Percentiles rank a stretch among this genome's conserved stretches.
These are phyloP conservation scores for Hypomontagnella monticulosa DNA, from an alignment of 495 filamentous ascomycete genomes.

Conservation along the genomic window DNA sequence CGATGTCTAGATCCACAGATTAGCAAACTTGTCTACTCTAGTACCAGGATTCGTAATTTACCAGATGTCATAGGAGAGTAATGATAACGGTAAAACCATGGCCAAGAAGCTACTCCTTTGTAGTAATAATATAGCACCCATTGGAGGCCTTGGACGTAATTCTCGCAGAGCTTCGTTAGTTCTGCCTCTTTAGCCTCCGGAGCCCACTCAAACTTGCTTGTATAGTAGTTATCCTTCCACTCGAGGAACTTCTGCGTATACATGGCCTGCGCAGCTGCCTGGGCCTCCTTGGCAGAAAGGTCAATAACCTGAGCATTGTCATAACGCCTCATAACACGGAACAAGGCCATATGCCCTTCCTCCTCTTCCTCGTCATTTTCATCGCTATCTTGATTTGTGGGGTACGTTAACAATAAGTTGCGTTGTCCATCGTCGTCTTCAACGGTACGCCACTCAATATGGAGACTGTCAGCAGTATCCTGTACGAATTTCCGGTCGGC, in stretches of 20 bases:
- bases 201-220: slow-evolving; percentile 89
- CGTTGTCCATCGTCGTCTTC: slow-evolving; percentile 81
- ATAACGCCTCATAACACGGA: slow-evolving; percentile 86
- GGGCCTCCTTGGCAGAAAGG: slow-evolving; percentile 77
- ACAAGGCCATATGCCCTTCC: slow-evolving; percentile 82
- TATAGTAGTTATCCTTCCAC: slow-evolving; percentile 96
- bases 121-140: slow-evolving; percentile 99
- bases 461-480: slow-evolving; percentile 82
- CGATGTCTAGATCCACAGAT: slow-evolving; percentile 70
- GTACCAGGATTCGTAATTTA: slow-evolving; percentile 43
- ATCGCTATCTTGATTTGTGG: slow-evolving; percentile 59
- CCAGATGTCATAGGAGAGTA: slow-evolving; percentile 97
- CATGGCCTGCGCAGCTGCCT: slow-evolving; percentile 77
- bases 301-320: slow-evolving; percentile 89
- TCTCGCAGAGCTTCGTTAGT: slow-evolving; percentile 84
- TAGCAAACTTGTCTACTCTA: slow-evolving; percentile 1
- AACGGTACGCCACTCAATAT: slow-evolving; percentile 81
- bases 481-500: slow-evolving; percentile 92
- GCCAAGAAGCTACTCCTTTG: slow-evolving; percentile 95
- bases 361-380: slow-evolving; percentile 79
- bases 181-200: slow-evolving; percentile 78
- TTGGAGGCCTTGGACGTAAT: slow-evolving; percentile 97
- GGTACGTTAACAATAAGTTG: slow-evolving; percentile 79
- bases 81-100: slow-evolving; percentile 97
- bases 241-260: slow-evolving; percentile 87